These are phyloP conservation scores for Paramecium pentaurelia DNA, from an alignment of 73 alveolate species.

Conservation along the genomic window DNA sequence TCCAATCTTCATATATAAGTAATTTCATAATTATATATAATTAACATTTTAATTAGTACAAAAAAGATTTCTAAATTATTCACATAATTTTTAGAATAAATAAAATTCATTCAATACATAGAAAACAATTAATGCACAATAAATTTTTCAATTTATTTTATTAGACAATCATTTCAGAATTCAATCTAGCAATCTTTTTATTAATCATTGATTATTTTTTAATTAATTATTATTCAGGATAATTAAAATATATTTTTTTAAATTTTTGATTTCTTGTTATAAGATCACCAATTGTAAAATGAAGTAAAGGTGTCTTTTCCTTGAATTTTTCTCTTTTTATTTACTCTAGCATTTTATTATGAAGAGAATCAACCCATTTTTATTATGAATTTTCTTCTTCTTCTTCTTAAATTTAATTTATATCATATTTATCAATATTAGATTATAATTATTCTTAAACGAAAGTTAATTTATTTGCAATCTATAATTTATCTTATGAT, in stretches of 20 bases:
- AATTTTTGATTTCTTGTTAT: not conserved
- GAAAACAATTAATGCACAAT: not conserved
- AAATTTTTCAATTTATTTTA: not conserved
- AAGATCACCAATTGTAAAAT: constrained; percentile 1
- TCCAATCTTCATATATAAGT: constrained; percentile 5
- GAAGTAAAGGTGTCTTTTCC: not conserved
- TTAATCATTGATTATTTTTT: not conserved
- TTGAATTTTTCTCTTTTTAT: not conserved
- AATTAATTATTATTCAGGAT: not conserved
- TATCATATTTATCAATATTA: not conserved
- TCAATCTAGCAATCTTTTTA: not conserved
- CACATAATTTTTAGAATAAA: not conserved
- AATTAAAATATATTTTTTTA: not conserved
- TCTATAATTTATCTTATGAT: not conserved
- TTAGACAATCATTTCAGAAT: not conserved
- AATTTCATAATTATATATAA: constrained; percentile 20
- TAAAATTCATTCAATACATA: constrained; percentile 16
- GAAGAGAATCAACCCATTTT: not conserved
- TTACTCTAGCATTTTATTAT: not conserved
- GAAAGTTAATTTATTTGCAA: not conserved
- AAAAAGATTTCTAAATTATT: not conserved
- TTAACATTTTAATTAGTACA: not conserved
- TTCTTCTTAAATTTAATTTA: not conserved
- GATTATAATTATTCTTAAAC: not conserved
- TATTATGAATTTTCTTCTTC: not conserved